Evolutionary conservation across 257 asterid genomes (phyloP).

Genomic region (Paulownia fortunei): DNA sequence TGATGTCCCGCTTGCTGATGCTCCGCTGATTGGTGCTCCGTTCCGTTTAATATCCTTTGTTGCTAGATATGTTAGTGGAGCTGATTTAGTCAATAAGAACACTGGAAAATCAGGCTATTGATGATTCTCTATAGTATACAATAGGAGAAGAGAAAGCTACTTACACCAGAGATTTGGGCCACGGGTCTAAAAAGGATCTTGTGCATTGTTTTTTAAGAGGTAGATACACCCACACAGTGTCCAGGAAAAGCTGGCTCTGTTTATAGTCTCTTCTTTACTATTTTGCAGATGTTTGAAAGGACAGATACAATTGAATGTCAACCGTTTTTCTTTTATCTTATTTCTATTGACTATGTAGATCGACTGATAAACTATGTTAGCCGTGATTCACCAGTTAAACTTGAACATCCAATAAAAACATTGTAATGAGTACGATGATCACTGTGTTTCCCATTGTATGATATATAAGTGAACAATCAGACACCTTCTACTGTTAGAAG

Average conservation of each 20-base stretch:
- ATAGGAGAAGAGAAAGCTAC: constrained; percentile 1
- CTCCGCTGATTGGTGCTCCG: constrained; percentile 96
- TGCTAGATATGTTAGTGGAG: constrained; percentile 96
- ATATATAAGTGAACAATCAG: constrained; percentile 15
- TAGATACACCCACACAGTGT: constrained; percentile 26
- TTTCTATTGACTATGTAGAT: constrained; percentile 23
- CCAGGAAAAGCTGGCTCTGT: constrained; percentile 29
- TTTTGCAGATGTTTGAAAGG: neutral
- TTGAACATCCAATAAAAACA: constrained; percentile 24
- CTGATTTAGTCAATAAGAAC: constrained; percentile 76
- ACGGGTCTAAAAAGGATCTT: constrained; percentile 14
- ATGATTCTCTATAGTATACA: neutral
- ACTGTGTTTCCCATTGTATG: too few species aligned
- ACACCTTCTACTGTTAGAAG: neutral
- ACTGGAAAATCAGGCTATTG: constrained; percentile 35
- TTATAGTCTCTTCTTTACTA: constrained; percentile 6
- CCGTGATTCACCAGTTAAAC: too few species aligned
- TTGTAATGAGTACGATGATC: constrained; percentile 1
- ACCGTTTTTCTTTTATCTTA: constrained; percentile 12
- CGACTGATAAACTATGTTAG: too few species aligned
- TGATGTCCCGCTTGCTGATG: constrained; percentile 63
- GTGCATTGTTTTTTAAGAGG: constrained; percentile 30
- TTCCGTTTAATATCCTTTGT: constrained; percentile 91
- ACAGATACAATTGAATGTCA: constrained; percentile 20
- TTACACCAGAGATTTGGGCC: constrained; percentile 23